Conservation (phyloP, 169 alveolate species). For the Cryptosporidium ubiquitum region DNA sequence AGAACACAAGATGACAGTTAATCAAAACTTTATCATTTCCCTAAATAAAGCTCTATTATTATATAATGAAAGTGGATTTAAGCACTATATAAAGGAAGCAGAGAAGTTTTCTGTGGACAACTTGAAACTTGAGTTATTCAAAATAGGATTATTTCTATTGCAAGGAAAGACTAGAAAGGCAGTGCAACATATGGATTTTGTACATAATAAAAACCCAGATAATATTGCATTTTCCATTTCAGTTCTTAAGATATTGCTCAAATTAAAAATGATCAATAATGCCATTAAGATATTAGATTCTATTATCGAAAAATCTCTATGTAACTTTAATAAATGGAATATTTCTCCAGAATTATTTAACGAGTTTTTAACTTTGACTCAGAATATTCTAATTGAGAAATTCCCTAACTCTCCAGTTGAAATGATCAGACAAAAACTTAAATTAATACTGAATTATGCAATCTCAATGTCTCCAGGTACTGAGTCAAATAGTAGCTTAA, state of each 20-base stretch:
- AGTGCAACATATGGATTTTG: conserved; percentile 4
- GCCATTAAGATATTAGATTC: conserved; percentile 19
- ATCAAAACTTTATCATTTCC: conserved; percentile 47
- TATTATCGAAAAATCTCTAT: neutral
- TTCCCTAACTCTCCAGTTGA: conserved; percentile 16
- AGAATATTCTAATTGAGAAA: conserved; percentile 8
- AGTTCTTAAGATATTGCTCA: conserved; percentile 13
- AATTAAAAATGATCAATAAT: conserved; percentile 1
- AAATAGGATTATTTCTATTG: conserved; percentile 9
- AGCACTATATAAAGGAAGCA: conserved; percentile 38
- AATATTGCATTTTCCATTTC: conserved; percentile 19
- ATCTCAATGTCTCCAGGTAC: neutral
- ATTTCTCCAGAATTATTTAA: conserved; percentile 25
- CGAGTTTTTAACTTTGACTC: neutral
- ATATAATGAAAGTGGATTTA: conserved; percentile 17
- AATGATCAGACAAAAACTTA: conserved; percentile 8
- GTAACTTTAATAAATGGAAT: neutral
- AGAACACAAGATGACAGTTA: conserved; percentile 38
- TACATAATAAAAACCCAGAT: conserved; percentile 20
- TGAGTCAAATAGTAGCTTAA: neutral
- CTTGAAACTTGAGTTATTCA: conserved; percentile 47
- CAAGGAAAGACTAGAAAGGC: conserved; percentile 58
- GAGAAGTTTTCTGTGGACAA: conserved; percentile 17
- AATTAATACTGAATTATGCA: neutral
- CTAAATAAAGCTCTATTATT: conserved; percentile 63